Conservation (phyloP, 75 land plant genomes). For the Selaginella moellendorffii region DNA sequence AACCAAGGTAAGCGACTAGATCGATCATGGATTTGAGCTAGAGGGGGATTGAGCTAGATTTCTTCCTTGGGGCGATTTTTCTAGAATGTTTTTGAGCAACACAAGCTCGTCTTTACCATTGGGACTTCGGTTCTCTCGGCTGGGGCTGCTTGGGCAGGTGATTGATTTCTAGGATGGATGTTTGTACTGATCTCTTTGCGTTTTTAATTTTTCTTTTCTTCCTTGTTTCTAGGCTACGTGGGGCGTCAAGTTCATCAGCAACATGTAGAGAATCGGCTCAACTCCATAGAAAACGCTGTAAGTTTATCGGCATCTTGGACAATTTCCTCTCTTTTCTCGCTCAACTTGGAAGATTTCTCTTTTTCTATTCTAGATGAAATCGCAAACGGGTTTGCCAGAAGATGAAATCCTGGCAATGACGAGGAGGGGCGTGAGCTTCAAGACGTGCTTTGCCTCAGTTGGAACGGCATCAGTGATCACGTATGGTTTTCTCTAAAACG, state of each 20-base stretch:
- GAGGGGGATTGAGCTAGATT: too few relatives aligned
- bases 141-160: background rate
- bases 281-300: background rate
- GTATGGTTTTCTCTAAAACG: background rate
- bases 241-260: background rate
- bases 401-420: background rate
- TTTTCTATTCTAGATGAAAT: too few relatives aligned
- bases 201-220: background rate
- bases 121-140: background rate
- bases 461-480: background rate
- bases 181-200: background rate
- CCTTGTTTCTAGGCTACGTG: background rate
- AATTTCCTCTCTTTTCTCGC: too few relatives aligned
- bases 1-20: too few relatives aligned
- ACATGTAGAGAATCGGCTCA: background rate
- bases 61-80: too few relatives aligned
- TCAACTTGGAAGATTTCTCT: too few relatives aligned
- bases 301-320: background rate
- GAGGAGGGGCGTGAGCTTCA: background rate
- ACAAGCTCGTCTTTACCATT: background rate
- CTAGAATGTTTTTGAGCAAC: background rate
- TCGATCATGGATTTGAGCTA: too few relatives aligned
- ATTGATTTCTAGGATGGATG: background rate
- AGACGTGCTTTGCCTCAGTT: background rate
- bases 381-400: background rate